Evolutionary conservation across 106 monocot species (phyloP).

Genomic region (Dendrobium chrysotoxum): DNA sequence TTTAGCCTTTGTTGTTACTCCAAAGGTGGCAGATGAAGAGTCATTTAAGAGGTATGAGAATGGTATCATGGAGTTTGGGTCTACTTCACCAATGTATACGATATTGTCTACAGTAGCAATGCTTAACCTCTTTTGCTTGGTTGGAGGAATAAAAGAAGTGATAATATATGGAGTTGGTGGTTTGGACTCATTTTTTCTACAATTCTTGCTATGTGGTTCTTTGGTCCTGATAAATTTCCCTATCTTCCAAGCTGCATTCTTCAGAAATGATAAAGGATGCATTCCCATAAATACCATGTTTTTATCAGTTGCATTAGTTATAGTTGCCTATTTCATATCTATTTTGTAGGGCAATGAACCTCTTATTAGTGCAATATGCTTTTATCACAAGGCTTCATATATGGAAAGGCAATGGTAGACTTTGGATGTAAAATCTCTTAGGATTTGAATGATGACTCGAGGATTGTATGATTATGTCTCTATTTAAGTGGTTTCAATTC

Average conservation of each 20-base stretch:
- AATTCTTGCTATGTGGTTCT: conserved; percentile 35
- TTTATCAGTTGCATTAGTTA: conserved; percentile 15
- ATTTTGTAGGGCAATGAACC: not conserved
- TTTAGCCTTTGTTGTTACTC: conserved; percentile 34
- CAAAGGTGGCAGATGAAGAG: conserved; percentile 49
- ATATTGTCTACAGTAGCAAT: conserved; percentile 42
- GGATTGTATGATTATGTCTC: too few relatives aligned
- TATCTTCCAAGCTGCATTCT: conserved; percentile 45
- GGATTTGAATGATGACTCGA: too few relatives aligned
- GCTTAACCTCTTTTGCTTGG: conserved; percentile 41
- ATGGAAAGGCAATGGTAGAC: too few relatives aligned
- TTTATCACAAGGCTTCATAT: not conserved
- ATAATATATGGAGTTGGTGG: not conserved
- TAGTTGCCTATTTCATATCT: not conserved
- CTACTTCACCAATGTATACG: conserved; percentile 28
- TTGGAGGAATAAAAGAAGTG: conserved; percentile 20
- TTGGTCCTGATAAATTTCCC: conserved; percentile 44
- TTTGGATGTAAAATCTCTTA: too few relatives aligned
- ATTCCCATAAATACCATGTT: conserved; percentile 32
- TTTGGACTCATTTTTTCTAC: conserved; percentile 23
- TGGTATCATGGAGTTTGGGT: conserved; percentile 63
- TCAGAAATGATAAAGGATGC: conserved; percentile 52
- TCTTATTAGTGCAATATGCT: not conserved
- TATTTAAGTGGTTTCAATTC: too few relatives aligned
- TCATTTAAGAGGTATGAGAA: conserved; percentile 38